Conservation (phyloP, 2,329 filamentous ascomycete species). For the Fusarium subglutinans region DNA sequence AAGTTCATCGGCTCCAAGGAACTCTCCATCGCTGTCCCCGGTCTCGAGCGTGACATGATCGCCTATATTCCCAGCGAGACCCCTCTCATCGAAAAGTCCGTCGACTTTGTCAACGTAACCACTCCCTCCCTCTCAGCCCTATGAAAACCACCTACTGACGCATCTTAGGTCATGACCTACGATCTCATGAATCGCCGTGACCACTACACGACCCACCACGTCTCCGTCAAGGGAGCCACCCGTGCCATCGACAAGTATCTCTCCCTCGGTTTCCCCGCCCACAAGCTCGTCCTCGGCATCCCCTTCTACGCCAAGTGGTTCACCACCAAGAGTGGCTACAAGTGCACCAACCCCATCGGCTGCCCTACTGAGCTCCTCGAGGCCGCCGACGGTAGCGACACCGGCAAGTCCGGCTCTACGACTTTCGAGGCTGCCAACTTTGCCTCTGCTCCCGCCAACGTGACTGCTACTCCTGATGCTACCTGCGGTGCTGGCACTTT, state of each 20-base stretch:
- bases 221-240: slow-evolving; percentile 63
- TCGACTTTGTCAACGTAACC: slow-evolving; percentile 70
- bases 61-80: slow-evolving; percentile 68
- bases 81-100: slow-evolving; percentile 65
- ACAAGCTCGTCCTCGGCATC: slow-evolving; percentile 72
- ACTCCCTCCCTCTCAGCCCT: too few species aligned
- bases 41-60: slow-evolving; percentile 70
- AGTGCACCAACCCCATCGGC: slow-evolving; percentile 61
- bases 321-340: slow-evolving; percentile 57
- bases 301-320: slow-evolving; percentile 78
- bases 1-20: slow-evolving; percentile 66
- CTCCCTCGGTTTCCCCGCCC: slow-evolving; percentile 61
- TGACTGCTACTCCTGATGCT: slow-evolving; percentile 27
- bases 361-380: slow-evolving; percentile 70
- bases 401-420: slow-evolving; percentile 56
- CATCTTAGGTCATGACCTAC: slow-evolving; percentile 69
- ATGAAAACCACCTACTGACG: not conserved
- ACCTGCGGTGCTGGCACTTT: slow-evolving; percentile 33
- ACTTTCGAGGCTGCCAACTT: slow-evolving; percentile 52
- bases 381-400: slow-evolving; percentile 66
- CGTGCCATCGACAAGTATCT: slow-evolving; percentile 68
- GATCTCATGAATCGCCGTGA: slow-evolving; percentile 80
- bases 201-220: slow-evolving; percentile 70
- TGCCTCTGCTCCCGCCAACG: slow-evolving; percentile 21
- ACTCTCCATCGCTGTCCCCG: slow-evolving; percentile 74